Percentiles rank a stretch among this genome's conserved stretches.
phyloP scores from a whole-genome alignment of 2,329 filamentous ascomycete genomes.

The Claviceps digitariae region DNA sequence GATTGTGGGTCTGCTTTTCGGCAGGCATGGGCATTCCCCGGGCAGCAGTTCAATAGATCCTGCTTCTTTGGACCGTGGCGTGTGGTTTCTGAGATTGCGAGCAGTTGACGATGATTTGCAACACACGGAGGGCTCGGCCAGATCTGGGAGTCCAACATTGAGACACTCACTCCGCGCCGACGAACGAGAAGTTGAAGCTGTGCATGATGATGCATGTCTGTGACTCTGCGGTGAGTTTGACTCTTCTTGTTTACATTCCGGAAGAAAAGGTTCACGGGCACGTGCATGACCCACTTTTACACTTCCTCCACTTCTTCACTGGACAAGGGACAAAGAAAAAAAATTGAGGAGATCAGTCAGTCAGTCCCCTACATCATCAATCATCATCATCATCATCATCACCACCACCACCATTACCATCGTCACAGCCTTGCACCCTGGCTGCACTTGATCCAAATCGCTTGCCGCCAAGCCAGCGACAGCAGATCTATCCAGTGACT shows the following conservation, averaged over 20 bases:
- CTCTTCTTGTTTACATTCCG: too few relatives aligned
- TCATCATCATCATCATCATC: constrained; percentile 8
- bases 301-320: constrained; percentile 7
- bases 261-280: constrained; percentile 10
- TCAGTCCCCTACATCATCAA: too few relatives aligned
- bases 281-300: constrained; percentile 17
- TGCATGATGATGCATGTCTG: not conserved
- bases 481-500: not conserved
- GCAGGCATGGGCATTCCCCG: too few relatives aligned
- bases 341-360: too few relatives aligned
- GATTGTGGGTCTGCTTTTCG: not conserved
- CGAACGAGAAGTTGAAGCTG: not conserved
- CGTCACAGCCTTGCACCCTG: not conserved
- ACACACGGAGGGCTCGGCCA: not conserved
- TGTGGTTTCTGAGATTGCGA: not conserved
- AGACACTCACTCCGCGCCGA: not conserved
- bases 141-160: not conserved
- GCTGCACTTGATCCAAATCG: not conserved
- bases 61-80: not conserved
- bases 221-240: not conserved
- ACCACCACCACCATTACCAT: too few relatives aligned
- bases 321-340: constrained; percentile 8
- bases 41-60: too few relatives aligned
- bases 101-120: not conserved
- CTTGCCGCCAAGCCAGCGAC: not conserved